Percentiles rank a stretch among this genome's conserved stretches.
Conservation (phyloP, 2,329 filamentous ascomycete genomes). For the Pseudogymnoascus sp. region DNA sequence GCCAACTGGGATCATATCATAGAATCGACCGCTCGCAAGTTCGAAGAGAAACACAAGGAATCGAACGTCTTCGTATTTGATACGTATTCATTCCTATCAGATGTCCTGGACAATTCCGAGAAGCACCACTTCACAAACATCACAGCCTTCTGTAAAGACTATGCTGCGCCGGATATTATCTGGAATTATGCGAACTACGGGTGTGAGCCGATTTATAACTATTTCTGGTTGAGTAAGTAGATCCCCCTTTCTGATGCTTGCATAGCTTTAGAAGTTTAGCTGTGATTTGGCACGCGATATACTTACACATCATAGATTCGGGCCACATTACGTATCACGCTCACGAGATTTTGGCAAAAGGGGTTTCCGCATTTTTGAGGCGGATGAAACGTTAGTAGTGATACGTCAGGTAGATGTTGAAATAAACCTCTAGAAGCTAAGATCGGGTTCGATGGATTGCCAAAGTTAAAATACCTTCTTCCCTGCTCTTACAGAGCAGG, state of each 20-base stretch:
- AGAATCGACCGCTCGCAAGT: conserved; percentile 12
- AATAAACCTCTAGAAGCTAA: not conserved
- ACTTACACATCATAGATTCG: conserved; percentile 10
- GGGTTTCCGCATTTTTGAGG: conserved; percentile 19
- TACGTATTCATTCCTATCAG: conserved; percentile 35
- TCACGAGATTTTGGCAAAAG: conserved; percentile 33
- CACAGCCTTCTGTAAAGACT: conserved; percentile 38
- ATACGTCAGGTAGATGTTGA: not conserved
- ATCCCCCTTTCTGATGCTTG: not conserved
- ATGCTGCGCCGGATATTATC: conserved; percentile 39
- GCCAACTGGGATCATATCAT: conserved; percentile 38
- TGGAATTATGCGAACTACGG: conserved; percentile 38
- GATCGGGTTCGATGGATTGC: not conserved
- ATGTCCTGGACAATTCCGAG: conserved; percentile 35
- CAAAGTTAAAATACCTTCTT: not conserved
- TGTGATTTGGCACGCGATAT: not conserved
- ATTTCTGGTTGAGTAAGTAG: conserved; percentile 40
- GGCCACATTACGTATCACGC: conserved; percentile 39
- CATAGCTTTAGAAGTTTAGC: not conserved
- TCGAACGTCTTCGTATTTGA: conserved; percentile 38
- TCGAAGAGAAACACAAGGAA: conserved; percentile 23
- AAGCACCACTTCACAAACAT: conserved; percentile 39
- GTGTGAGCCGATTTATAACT: conserved; percentile 36
- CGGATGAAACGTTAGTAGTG: not conserved
- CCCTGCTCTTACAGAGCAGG: not conserved